These are phyloP conservation scores for Chaetomiaceae sp. DNA, from an alignment of 2,329 filamentous ascomycete genomes.

Conservation along the genomic window DNA sequence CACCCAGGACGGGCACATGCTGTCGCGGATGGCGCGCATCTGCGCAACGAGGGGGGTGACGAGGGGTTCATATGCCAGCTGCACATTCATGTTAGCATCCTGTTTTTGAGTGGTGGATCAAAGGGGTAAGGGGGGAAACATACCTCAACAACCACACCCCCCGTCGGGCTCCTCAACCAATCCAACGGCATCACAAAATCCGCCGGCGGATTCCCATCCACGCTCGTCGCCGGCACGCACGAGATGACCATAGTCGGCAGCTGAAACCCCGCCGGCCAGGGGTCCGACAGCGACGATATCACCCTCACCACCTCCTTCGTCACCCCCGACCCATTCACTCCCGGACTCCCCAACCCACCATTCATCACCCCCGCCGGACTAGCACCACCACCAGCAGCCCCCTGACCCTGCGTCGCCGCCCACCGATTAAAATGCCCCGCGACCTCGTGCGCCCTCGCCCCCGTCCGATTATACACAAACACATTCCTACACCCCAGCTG, in stretches of 20 bases:
- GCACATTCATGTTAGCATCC: slow-evolving; percentile 5
- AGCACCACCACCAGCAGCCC: slow-evolving; percentile 28
- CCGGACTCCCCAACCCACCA: not conserved
- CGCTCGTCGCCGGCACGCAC: slow-evolving; percentile 63
- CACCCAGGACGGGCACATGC: slow-evolving; percentile 58
- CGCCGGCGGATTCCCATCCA: slow-evolving; percentile 56
- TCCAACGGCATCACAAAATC: slow-evolving; percentile 65
- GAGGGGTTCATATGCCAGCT: slow-evolving; percentile 66
- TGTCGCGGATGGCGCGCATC: slow-evolving; percentile 48
- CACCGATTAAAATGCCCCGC: slow-evolving; percentile 63
- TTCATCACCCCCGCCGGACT: not conserved
- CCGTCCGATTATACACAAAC: slow-evolving; percentile 66
- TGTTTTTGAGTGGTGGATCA: not conserved
- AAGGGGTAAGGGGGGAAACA: slow-evolving; percentile 5
- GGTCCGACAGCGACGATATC: slow-evolving; percentile 51
- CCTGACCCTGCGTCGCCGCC: slow-evolving; percentile 34
- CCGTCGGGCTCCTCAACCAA: slow-evolving; percentile 67
- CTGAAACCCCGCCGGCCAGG: slow-evolving; percentile 59
- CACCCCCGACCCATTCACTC: slow-evolving; percentile 20
- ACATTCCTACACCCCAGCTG: slow-evolving; percentile 69
- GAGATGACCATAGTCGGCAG: slow-evolving; percentile 68
- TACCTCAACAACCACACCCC: slow-evolving; percentile 67
- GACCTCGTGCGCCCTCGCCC: slow-evolving; percentile 55
- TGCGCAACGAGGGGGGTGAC: slow-evolving; percentile 65
- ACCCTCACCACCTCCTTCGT: slow-evolving; percentile 45